These are phyloP conservation scores for Neocallimastix lanati DNA, from an alignment of 192 early-diverging fungal genomes.

Conservation along the genomic window DNA sequence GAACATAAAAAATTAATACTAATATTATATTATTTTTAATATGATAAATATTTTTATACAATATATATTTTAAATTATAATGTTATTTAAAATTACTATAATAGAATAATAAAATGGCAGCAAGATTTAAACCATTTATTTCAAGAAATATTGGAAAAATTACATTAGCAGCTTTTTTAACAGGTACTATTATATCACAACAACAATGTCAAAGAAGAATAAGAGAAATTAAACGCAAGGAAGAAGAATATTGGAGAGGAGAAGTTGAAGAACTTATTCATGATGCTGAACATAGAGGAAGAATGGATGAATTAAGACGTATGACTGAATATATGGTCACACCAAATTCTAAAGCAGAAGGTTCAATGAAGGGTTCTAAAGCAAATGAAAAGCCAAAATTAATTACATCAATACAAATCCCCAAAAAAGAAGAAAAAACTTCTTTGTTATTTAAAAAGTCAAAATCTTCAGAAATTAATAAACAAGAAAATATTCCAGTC, in stretches of 20 bases:
- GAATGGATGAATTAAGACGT: background rate
- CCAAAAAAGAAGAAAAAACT: background rate
- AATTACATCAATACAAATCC: background rate
- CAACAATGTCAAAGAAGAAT: background rate
- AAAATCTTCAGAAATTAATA: background rate
- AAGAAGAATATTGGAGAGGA: background rate
- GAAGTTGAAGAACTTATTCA: background rate
- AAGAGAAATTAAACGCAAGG: background rate
- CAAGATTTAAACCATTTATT: background rate
- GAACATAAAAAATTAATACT: too few relatives aligned
- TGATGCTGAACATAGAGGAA: background rate
- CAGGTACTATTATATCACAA: background rate
- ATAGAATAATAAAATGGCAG: background rate
- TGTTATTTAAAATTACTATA: too few relatives aligned
- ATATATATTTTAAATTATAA: too few relatives aligned
- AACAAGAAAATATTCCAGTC: background rate
- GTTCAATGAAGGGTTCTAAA: background rate
- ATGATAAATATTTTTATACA: too few relatives aligned
- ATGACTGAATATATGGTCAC: background rate
- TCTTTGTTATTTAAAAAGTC: background rate
- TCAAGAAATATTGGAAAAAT: background rate
- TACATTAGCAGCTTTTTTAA: background rate
- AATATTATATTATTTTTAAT: too few relatives aligned
- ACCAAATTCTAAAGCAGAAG: background rate
- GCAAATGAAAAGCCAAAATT: background rate